A percentile compares a stretch with the other conserved stretches of the same genome.
phyloP scores from a whole-genome alignment of 1,139 yeast genomes.

The Geotrichum carabidarum region DNA sequence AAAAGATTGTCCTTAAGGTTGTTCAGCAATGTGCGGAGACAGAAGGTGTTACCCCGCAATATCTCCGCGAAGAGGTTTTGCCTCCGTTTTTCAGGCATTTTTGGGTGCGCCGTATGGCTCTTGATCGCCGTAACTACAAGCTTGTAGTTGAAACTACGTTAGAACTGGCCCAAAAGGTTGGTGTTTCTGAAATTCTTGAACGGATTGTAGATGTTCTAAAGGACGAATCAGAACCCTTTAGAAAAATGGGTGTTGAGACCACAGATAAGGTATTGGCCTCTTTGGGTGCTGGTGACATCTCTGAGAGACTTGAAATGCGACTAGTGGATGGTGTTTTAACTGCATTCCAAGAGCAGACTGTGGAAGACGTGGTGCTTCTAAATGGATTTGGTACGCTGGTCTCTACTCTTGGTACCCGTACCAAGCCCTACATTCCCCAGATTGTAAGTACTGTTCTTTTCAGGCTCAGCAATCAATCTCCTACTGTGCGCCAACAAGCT shows the following conservation, averaged over 20 bases:
- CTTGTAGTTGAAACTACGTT: slow-evolving; percentile 72
- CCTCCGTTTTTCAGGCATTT: slow-evolving; percentile 64
- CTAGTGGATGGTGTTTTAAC: slow-evolving; percentile 78
- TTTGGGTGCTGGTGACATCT: slow-evolving; percentile 49
- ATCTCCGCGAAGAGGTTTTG: slow-evolving; percentile 48
- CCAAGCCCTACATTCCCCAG: slow-evolving; percentile 69
- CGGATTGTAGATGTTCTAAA: slow-evolving; percentile 56
- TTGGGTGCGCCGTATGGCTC: slow-evolving; percentile 55
- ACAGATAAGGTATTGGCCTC: slow-evolving; percentile 47
- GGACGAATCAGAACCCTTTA: slow-evolving; percentile 76
- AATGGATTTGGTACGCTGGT: slow-evolving; percentile 64
- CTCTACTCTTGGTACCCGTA: slow-evolving; percentile 60
- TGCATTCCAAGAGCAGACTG: slow-evolving; percentile 76
- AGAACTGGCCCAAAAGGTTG: slow-evolving; percentile 61
- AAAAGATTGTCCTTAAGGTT: slow-evolving; percentile 60
- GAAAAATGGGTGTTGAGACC: slow-evolving; percentile 76
- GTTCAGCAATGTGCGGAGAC: slow-evolving; percentile 54
- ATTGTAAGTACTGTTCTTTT: slow-evolving; percentile 70
- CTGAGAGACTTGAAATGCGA: slow-evolving; percentile 57
- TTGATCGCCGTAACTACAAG: slow-evolving; percentile 50
- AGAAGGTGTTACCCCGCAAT: slow-evolving; percentile 47
- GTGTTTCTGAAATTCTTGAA: slow-evolving; percentile 57
- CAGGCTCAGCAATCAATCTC: slow-evolving; percentile 65
- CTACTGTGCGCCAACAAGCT: slow-evolving; percentile 78
- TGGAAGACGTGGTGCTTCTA: slow-evolving; percentile 51